phyloP scores from a whole-genome alignment of 257 asterid species.

The Fraxinus anomala region DNA sequence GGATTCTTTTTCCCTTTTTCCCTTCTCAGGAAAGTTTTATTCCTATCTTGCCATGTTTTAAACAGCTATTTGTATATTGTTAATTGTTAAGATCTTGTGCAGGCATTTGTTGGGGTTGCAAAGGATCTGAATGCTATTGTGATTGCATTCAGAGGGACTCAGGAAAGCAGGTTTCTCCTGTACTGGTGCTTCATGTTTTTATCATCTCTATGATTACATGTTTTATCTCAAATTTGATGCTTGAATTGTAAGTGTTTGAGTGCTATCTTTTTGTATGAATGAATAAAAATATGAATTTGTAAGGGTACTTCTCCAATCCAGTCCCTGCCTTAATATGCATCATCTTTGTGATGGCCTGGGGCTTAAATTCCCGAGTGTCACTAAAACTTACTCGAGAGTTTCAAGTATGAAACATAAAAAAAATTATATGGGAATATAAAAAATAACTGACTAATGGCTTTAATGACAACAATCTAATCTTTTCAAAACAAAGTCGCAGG shows the following conservation, averaged over 20 bases:
- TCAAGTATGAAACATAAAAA: too few relatives aligned
- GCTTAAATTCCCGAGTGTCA: too few relatives aligned
- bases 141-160: constrained; percentile 97
- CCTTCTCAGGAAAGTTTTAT: neutral
- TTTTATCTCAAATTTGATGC: constrained; percentile 13
- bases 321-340: neutral
- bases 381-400: too few relatives aligned
- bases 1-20: neutral
- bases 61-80: constrained; percentile 20
- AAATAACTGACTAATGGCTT: too few relatives aligned
- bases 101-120: constrained; percentile 96
- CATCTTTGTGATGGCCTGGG: neutral
- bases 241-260: constrained; percentile 9
- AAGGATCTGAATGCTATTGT: constrained; percentile 78
- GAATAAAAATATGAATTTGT: too few relatives aligned
- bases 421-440: too few relatives aligned
- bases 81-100: constrained; percentile 27
- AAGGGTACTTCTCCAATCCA: neutral
- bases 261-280: neutral
- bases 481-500: too few relatives aligned
- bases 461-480: too few relatives aligned
- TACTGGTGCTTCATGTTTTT: constrained; percentile 27
- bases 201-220: constrained; percentile 17
- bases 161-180: constrained; percentile 66
- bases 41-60: constrained; percentile 14